phyloP scores from a whole-genome alignment of 495 filamentous ascomycete species.

The Podospora pseudopauciseta region DNA sequence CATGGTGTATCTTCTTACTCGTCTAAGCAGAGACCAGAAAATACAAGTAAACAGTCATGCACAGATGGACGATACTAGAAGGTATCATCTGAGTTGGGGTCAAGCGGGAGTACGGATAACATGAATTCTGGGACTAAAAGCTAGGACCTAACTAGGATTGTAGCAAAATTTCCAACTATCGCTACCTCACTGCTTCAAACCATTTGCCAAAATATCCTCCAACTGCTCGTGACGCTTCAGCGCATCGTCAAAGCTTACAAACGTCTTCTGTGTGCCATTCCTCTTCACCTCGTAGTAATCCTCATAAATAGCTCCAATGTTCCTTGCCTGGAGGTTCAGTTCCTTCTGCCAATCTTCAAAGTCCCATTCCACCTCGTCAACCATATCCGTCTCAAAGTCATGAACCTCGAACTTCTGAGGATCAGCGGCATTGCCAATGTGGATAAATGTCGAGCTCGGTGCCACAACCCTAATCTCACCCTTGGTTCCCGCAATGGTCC shows the following conservation, averaged over 20 bases:
- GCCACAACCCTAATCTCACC: constrained; percentile 53
- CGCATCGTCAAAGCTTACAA: constrained; percentile 43
- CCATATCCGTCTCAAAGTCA: constrained; percentile 38
- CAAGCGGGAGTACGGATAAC: no score
- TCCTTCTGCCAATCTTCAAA: constrained; percentile 42
- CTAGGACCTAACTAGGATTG: no score
- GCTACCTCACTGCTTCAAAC: background rate
- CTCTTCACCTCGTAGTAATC: constrained; percentile 34
- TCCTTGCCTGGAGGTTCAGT: constrained; percentile 35
- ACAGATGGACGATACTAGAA: no score
- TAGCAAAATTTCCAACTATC: no score
- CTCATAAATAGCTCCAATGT: constrained; percentile 51
- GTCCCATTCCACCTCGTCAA: constrained; percentile 42
- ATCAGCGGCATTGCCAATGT: constrained; percentile 32
- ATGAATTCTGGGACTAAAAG: no score
- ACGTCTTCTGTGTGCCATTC: constrained; percentile 11
- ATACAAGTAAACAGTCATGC: no score
- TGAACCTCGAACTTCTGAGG: constrained; percentile 43
- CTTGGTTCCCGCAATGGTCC: constrained; percentile 53
- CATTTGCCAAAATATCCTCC: constrained; percentile 17
- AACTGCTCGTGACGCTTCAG: constrained; percentile 41
- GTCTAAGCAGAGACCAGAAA: background rate
- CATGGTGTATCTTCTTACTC: background rate
- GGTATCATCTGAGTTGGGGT: no score
- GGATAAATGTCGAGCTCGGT: constrained; percentile 29